Percentiles rank a stretch among this genome's conserved stretches.
These are phyloP conservation scores for Penicillium sp. DNA, from an alignment of 2,329 filamentous ascomycete species.

Conservation along the genomic window DNA sequence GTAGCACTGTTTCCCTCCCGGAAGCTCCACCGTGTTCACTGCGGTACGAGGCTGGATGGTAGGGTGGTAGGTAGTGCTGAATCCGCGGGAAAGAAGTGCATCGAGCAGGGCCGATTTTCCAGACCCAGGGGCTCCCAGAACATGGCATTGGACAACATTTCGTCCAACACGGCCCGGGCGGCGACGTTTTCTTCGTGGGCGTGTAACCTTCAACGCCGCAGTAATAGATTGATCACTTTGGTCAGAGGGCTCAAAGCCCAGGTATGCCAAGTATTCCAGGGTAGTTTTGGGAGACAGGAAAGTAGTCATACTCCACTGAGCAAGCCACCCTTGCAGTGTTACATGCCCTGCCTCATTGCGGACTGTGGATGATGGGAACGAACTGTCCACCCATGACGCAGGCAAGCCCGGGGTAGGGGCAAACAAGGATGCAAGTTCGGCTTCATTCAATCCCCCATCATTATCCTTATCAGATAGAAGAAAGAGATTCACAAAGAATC, in stretches of 20 bases:
- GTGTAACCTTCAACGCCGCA: conserved; percentile 86
- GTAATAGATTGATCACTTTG: conserved; percentile 71
- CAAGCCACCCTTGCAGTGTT: conserved; percentile 94
- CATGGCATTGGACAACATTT: conserved; percentile 91
- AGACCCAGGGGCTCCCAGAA: conserved; percentile 78
- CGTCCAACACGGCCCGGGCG: conserved; percentile 83
- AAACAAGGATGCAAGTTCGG: conserved; percentile 82
- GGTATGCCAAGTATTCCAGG: conserved; percentile 90
- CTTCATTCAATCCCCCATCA: conserved; percentile 85
- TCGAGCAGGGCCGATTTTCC: conserved; percentile 91
- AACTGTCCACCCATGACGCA: conserved; percentile 79
- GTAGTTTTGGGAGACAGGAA: conserved; percentile 95
- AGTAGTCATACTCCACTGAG: conserved; percentile 99
- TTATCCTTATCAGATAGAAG: conserved; percentile 96
- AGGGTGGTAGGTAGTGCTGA: conserved; percentile 78
- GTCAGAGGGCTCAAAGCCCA: conserved; percentile 84
- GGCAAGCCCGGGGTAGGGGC: conserved; percentile 89
- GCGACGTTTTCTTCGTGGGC: conserved; percentile 79
- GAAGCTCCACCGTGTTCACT: conserved; percentile 94
- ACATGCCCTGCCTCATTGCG: conserved; percentile 94
- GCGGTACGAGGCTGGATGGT: conserved; percentile 93
- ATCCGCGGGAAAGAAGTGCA: conserved; percentile 84
- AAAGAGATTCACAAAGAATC: conserved; percentile 97
- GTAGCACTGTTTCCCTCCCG: conserved; percentile 95
- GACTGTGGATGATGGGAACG: conserved; percentile 89